Evolutionary conservation across 345 rosid species (phyloP).

Genomic region (Acer saccharum): DNA sequence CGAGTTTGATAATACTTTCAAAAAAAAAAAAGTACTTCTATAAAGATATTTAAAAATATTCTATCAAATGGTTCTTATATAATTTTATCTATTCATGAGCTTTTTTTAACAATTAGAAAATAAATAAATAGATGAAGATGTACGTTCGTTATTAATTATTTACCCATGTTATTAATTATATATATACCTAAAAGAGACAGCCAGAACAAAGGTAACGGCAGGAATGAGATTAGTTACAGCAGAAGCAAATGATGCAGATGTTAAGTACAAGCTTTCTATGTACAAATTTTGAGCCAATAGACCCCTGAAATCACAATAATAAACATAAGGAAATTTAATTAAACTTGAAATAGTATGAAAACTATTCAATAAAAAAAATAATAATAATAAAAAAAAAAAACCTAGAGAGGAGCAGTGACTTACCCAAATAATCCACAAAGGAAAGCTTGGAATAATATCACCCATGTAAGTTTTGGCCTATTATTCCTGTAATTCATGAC

Average conservation of each 20-base stretch:
- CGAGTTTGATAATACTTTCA: too few relatives aligned
- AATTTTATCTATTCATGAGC: too few relatives aligned
- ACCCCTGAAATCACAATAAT: not conserved
- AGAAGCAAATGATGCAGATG: not conserved
- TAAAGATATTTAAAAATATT: too few relatives aligned
- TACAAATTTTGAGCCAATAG: not conserved
- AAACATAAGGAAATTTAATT: not conserved
- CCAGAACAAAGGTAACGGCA: not conserved
- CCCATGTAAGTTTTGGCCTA: not conserved
- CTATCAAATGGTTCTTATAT: too few relatives aligned
- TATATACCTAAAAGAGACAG: not conserved
- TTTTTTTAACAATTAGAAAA: too few relatives aligned
- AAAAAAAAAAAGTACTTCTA: too few relatives aligned
- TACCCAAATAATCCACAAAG: not conserved
- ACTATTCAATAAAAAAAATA: not conserved
- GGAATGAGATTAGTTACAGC: not conserved
- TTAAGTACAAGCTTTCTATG: not conserved
- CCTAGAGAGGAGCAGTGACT: not conserved
- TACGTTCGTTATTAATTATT: too few relatives aligned
- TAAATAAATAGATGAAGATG: too few relatives aligned
- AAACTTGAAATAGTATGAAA: too few relatives aligned
- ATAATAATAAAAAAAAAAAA: too few relatives aligned
- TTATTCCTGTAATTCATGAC: not conserved
- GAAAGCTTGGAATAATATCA: not conserved
- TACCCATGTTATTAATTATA: too few relatives aligned